Conservation (phyloP, 768 basidiomycete species). For the Calocybe cyanea region DNA sequence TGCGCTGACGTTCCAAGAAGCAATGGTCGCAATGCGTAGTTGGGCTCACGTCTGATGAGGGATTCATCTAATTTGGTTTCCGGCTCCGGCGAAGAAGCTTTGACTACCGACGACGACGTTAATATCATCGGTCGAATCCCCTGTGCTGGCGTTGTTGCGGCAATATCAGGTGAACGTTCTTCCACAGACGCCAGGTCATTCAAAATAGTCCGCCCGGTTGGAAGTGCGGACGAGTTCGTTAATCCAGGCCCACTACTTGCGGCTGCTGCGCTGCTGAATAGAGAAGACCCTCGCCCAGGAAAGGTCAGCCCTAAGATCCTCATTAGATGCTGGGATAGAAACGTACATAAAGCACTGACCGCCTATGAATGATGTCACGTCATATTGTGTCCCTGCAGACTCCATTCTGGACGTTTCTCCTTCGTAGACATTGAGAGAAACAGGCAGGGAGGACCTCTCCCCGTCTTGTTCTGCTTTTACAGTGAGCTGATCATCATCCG, state of each 20-base stretch:
- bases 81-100: background rate
- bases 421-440: constrained; percentile 15
- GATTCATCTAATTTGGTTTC: background rate
- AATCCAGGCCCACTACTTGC: constrained; percentile 10
- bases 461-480: background rate
- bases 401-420: constrained; percentile 21
- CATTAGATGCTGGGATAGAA: background rate
- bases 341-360: constrained; percentile 24
- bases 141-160: background rate
- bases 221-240: constrained; percentile 1
- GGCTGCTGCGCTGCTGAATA: too few relatives aligned
- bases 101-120: background rate
- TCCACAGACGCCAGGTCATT: constrained; percentile 18
- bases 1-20: constrained; percentile 29
- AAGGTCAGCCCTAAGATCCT: constrained; percentile 18
- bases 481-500: background rate
- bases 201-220: constrained; percentile 5
- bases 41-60: constrained; percentile 4
- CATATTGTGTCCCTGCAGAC: constrained; percentile 56
- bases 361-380: constrained; percentile 73
- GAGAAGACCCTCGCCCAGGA: constrained; percentile 1
- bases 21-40: constrained; percentile 25
- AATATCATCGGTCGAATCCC: constrained; percentile 11
- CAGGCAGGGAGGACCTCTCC: constrained; percentile 5
- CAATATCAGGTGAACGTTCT: constrained; percentile 1